Conservation (phyloP, 495 filamentous ascomycete species). For the Massariosphaeria phaeospora region DNA sequence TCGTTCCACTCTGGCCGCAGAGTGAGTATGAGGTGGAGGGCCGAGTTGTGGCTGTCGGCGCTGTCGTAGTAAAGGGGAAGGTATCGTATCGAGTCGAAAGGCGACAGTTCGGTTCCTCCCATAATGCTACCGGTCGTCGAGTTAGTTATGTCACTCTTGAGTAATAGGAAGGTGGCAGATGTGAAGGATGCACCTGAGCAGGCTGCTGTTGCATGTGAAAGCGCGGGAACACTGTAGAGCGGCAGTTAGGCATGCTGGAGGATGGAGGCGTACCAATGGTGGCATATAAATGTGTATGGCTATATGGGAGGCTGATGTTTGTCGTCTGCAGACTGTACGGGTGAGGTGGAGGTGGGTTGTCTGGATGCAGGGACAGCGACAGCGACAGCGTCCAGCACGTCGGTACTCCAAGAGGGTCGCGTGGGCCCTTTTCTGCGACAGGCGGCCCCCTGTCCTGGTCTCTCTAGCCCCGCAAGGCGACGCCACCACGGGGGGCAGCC, state of each 20-base stretch:
- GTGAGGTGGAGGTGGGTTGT: not conserved
- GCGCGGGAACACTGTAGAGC: not conserved
- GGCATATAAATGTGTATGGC: not conserved
- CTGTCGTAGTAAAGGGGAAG: constrained; percentile 74
- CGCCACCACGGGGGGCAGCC: too few species aligned
- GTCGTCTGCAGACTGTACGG: not conserved
- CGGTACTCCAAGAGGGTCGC: too few species aligned
- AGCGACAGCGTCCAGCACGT: not conserved
- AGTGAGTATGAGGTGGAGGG: constrained; percentile 70
- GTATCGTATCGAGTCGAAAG: constrained; percentile 43
- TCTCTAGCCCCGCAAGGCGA: too few species aligned
- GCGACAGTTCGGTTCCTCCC: constrained; percentile 7
- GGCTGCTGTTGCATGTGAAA: constrained; percentile 6
- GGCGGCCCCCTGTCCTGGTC: too few species aligned
- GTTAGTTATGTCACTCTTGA: not conserved
- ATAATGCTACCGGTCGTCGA: not conserved
- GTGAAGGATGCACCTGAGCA: not conserved
- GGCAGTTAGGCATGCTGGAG: not conserved
- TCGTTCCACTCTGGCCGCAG: constrained; percentile 80
- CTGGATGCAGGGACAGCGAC: not conserved
- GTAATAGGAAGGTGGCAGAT: not conserved
- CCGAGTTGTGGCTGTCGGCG: constrained; percentile 68
- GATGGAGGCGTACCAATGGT: not conserved
- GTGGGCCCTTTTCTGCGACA: too few species aligned
- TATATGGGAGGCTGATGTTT: not conserved